Percentiles rank a stretch among this genome's conserved stretches.
Conservation (phyloP, 805 yeast species). For the Candida silvicultrix region DNA sequence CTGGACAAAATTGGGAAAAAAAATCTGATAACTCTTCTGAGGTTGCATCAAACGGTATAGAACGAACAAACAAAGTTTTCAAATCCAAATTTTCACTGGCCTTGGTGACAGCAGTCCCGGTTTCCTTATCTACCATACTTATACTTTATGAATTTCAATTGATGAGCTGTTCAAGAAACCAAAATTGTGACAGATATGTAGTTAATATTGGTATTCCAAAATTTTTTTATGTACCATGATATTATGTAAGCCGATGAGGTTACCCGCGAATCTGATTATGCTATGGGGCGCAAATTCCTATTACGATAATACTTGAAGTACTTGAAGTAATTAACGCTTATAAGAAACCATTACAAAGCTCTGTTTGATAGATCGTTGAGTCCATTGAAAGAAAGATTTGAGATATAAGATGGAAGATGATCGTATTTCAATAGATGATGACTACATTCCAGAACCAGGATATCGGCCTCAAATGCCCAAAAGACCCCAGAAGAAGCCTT, state of each 20-base stretch:
- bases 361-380: no score
- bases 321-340: no score
- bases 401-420: not conserved
- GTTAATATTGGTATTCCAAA: not conserved
- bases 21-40: constrained; percentile 75
- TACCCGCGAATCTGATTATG: not conserved
- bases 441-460: not conserved
- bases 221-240: not conserved
- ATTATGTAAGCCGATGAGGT: not conserved
- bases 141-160: not conserved
- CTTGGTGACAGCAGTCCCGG: not conserved
- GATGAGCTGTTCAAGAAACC: no score
- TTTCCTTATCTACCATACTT: constrained; percentile 6
- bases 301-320: no score
- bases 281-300: not conserved
- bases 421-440: not conserved
- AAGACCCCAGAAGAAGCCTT: constrained; percentile 15
- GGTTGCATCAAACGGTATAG: constrained; percentile 76
- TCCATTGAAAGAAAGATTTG: no score
- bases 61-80: constrained; percentile 76
- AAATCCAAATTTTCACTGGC: constrained; percentile 28
- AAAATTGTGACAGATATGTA: not conserved
- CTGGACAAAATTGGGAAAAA: constrained; percentile 91
- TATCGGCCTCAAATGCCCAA: constrained; percentile 9
- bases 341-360: no score